Evolutionary conservation across 208 protist genomes (phyloP).

Genomic region (Trypanosoma cruzi): DNA sequence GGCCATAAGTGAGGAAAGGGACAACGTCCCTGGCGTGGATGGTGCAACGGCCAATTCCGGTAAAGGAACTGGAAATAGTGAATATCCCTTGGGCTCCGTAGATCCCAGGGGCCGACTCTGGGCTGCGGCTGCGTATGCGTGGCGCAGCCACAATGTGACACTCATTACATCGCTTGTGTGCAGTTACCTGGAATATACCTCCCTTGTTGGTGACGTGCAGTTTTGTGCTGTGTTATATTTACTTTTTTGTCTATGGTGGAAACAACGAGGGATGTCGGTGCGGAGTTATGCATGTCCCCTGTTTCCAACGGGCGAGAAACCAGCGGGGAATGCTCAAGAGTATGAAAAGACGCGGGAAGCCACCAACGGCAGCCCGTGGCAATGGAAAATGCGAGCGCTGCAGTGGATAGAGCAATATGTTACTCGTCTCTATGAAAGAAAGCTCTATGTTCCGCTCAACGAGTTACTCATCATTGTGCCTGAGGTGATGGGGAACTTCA

Average conservation of each 20-base stretch:
- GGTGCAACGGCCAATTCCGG: background rate
- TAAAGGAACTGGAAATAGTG: slow-evolving; percentile 1
- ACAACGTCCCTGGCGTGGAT: slow-evolving; percentile 1
- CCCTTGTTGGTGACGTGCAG: slow-evolving; percentile 83
- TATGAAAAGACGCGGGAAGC: background rate
- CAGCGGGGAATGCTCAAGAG: background rate
- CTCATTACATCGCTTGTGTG: slow-evolving; percentile 59
- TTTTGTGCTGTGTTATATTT: slow-evolving; percentile 79
- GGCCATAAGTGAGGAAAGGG: background rate
- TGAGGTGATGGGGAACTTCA: slow-evolving; percentile 65
- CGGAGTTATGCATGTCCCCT: slow-evolving; percentile 28
- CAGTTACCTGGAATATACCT: slow-evolving; percentile 71
- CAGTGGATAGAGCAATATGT: slow-evolving; percentile 88
- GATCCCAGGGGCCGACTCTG: slow-evolving; percentile 71
- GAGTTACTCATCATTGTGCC: slow-evolving; percentile 81
- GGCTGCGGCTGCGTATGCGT: slow-evolving; percentile 62
- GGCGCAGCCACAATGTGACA: slow-evolving; percentile 54
- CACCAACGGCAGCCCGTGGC: slow-evolving; percentile 31
- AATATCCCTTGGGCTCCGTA: background rate
- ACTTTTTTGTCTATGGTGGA: slow-evolving; percentile 84
- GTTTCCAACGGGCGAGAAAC: slow-evolving; percentile 7
- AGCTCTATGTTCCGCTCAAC: slow-evolving; percentile 82
- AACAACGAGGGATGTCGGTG: slow-evolving; percentile 45
- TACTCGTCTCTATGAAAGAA: slow-evolving; percentile 46
- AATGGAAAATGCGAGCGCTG: slow-evolving; percentile 78